These are phyloP conservation scores for Postia placenta DNA, from an alignment of 768 basidiomycete genomes.

Conservation along the genomic window DNA sequence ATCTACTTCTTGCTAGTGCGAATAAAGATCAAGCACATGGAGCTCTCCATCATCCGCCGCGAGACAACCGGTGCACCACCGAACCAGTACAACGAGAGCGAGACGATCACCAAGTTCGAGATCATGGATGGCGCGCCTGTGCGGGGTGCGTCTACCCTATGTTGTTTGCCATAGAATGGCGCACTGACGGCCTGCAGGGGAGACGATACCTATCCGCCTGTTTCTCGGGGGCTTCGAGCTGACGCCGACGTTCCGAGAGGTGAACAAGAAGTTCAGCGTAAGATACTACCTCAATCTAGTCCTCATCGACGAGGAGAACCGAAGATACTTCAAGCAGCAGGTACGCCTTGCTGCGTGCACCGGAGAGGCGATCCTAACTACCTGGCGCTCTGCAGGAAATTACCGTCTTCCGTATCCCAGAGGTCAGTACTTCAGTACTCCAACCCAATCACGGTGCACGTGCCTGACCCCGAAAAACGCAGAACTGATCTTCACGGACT, in stretches of 20 bases:
- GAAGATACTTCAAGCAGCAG: constrained; percentile 97
- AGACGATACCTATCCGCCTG: constrained; percentile 95
- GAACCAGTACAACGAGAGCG: constrained; percentile 99
- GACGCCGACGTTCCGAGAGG: constrained; percentile 97
- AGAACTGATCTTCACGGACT: constrained; percentile 29
- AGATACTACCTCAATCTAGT: constrained; percentile 97
- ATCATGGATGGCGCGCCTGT: constrained; percentile 99
- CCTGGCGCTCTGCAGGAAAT: constrained; percentile 64
- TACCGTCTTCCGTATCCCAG: constrained; percentile 86
- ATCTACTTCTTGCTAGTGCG: constrained; percentile 98
- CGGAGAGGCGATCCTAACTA: too few relatives aligned
- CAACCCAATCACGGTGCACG: background rate
- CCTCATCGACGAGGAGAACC: constrained; percentile 95
- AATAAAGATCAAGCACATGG: constrained; percentile 99
- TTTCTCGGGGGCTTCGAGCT: constrained; percentile 98
- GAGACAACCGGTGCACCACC: constrained; percentile 97
- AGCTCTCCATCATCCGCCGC: constrained; percentile 93
- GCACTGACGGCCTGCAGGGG: constrained; percentile 49
- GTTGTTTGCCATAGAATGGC: background rate
- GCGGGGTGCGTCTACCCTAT: constrained; percentile 49
- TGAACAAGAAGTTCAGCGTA: constrained; percentile 98
- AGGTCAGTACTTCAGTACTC: constrained; percentile 57
- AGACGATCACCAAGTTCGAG: constrained; percentile 99
- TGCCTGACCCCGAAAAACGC: background rate
- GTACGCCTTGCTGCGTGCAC: constrained; percentile 31